Conservation (phyloP, 2,329 filamentous ascomycete species). For the Ophiocordyceps sinensis region DNA sequence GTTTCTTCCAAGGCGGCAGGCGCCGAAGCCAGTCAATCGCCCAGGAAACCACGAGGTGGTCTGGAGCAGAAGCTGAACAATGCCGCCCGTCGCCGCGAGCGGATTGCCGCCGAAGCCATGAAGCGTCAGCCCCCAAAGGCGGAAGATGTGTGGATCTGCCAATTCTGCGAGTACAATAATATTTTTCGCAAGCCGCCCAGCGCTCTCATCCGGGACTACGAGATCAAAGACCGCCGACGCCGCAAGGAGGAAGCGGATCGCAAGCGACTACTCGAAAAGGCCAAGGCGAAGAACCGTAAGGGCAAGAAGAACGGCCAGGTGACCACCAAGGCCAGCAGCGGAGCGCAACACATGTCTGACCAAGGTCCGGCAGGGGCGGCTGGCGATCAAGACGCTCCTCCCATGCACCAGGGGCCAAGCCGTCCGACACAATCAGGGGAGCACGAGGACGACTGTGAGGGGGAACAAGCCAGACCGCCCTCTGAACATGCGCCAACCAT, state of each 20-base stretch:
- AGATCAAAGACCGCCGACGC: constrained; percentile 81
- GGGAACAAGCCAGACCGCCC: constrained; percentile 10
- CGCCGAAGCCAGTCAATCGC: constrained; percentile 12
- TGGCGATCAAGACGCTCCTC: constrained; percentile 8
- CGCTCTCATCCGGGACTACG: constrained; percentile 79
- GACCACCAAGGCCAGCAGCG: constrained; percentile 12
- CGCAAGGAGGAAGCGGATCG: constrained; percentile 79
- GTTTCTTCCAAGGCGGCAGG: constrained; percentile 20
- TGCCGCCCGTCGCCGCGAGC: constrained; percentile 64
- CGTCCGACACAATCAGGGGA: constrained; percentile 25
- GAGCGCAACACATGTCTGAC: constrained; percentile 8
- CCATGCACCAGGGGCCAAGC: constrained; percentile 12
- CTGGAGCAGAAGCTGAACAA: constrained; percentile 56
- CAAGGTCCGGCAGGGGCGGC: constrained; percentile 10
- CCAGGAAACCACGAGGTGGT: constrained; percentile 48
- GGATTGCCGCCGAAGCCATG: constrained; percentile 64
- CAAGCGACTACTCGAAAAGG: constrained; percentile 72
- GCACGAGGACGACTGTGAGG: constrained; percentile 20
- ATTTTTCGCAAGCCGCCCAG: constrained; percentile 83
- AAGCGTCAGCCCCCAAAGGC: constrained; percentile 52
- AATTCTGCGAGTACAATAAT: constrained; percentile 94
- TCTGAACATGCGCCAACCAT: constrained; percentile 4
- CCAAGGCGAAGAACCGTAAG: constrained; percentile 85
- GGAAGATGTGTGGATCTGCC: constrained; percentile 86
- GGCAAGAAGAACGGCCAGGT: constrained; percentile 66